A percentile compares a stretch with the other conserved stretches of the same genome.
Conservation (phyloP, 2,329 filamentous ascomycete genomes). For the Sporothrix curviconia region DNA sequence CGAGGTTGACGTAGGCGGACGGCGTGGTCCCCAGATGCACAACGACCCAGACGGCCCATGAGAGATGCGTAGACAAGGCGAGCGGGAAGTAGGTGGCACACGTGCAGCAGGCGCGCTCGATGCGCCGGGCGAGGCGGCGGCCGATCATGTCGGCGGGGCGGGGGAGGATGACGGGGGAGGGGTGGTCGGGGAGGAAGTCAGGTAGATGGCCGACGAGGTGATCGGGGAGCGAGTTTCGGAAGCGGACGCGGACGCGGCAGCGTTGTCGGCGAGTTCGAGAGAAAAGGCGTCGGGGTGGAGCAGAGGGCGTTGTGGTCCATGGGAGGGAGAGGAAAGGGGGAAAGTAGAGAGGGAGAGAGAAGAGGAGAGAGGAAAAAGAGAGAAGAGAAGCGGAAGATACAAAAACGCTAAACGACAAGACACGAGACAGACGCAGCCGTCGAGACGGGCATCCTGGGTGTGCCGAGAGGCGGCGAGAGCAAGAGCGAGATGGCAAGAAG, state of each 20-base stretch:
- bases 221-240: background rate
- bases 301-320: background rate
- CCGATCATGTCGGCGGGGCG: conserved; percentile 35
- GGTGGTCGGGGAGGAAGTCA: background rate
- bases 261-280: background rate
- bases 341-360: background rate
- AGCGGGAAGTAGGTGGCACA: conserved; percentile 80
- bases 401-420: background rate
- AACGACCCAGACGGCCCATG: conserved; percentile 89
- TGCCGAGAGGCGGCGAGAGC: too few species aligned
- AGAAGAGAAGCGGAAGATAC: background rate
- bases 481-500: too few species aligned
- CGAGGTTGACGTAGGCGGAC: conserved; percentile 33
- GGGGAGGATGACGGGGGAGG: background rate
- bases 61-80: conserved; percentile 73
- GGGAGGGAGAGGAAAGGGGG: background rate
- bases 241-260: background rate
- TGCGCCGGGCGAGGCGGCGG: conserved; percentile 58
- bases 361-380: background rate
- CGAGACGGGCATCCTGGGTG: conserved; percentile 7
- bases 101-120: conserved; percentile 79
- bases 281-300: background rate
- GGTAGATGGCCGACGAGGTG: background rate
- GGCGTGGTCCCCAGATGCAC: conserved; percentile 60
- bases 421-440: background rate